Evolutionary conservation across 1,284 basidiomycete genomes (phyloP).

Genomic region (Puccinia novopanici): DNA sequence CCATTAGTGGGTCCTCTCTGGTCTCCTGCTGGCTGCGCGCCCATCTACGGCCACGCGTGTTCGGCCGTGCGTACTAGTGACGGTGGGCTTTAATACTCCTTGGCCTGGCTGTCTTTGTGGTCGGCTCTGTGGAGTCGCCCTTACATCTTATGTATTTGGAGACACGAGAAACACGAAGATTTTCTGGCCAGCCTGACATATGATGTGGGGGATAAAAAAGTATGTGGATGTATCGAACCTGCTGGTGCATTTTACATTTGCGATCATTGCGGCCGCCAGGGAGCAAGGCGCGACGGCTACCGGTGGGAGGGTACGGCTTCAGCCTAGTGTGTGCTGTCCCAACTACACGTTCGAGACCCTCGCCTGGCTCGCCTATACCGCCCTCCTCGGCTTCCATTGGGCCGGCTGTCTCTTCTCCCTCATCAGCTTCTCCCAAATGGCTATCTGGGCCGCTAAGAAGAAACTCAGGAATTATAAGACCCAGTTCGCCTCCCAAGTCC

Average conservation of each 20-base stretch:
- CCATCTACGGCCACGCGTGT: slow-evolving; percentile 73
- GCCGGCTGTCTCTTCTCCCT: slow-evolving; percentile 73
- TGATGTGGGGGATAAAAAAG: slow-evolving; percentile 65
- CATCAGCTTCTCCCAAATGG: slow-evolving; percentile 74
- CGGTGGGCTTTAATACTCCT: slow-evolving; percentile 70
- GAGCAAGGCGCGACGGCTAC: slow-evolving; percentile 77
- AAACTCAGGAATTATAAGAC: slow-evolving; percentile 89
- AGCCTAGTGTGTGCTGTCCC: slow-evolving; percentile 78
- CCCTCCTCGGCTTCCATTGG: slow-evolving; percentile 67
- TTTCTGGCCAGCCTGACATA: neutral
- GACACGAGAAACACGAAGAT: neutral
- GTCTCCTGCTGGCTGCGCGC: slow-evolving; percentile 74
- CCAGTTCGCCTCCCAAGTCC: slow-evolving; percentile 86
- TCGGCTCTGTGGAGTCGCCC: slow-evolving; percentile 74
- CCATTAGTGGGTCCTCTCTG: slow-evolving; percentile 83
- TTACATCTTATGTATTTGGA: slow-evolving; percentile 53
- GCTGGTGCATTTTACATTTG: slow-evolving; percentile 76
- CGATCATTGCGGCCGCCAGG: slow-evolving; percentile 79
- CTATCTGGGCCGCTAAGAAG: slow-evolving; percentile 83
- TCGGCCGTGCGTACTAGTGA: slow-evolving; percentile 68
- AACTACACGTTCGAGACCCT: slow-evolving; percentile 94
- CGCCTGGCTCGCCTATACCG: slow-evolving; percentile 73
- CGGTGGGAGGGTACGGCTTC: slow-evolving; percentile 73
- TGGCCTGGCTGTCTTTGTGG: slow-evolving; percentile 70
- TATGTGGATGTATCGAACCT: slow-evolving; percentile 85